Conservation (phyloP, 2,329 filamentous ascomycete species). For the Colletotrichum echinochloae region DNA sequence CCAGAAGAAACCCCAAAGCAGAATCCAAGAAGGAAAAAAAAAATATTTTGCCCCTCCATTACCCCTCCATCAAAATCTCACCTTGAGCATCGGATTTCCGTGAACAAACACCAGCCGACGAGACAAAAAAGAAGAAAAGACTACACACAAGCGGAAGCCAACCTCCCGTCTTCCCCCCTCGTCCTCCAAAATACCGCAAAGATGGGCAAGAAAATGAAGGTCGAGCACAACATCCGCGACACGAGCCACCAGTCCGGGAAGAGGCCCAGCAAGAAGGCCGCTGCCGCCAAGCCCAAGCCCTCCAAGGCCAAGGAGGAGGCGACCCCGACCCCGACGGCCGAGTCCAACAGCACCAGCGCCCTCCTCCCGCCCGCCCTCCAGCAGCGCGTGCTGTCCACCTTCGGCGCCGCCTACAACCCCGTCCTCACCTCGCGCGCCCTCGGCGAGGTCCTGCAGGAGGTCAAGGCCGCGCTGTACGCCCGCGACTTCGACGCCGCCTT, state of each 20-base stretch:
- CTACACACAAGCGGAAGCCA: neutral
- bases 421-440: constrained; percentile 62
- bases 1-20: neutral
- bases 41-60: constrained; percentile 10
- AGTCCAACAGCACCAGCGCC: neutral
- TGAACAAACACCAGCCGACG: neutral
- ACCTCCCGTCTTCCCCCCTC: neutral
- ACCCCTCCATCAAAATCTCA: constrained; percentile 10
- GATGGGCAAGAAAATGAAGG: constrained; percentile 32
- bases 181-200: neutral
- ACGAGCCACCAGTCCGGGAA: constrained; percentile 5
- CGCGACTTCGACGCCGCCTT: constrained; percentile 89
- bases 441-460: constrained; percentile 74
- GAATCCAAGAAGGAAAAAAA: neutral
- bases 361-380: constrained; percentile 53
- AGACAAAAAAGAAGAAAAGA: neutral
- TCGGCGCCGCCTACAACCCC: constrained; percentile 71
- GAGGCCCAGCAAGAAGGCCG: constrained; percentile 14
- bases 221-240: constrained; percentile 21
- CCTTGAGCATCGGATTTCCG: neutral
- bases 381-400: constrained; percentile 79
- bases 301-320: constrained; percentile 6
- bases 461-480: constrained; percentile 88
- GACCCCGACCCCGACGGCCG: neutral
- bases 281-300: constrained; percentile 1